Conservation (phyloP, 2,329 filamentous ascomycete genomes). For the Fusarium chuoi region DNA sequence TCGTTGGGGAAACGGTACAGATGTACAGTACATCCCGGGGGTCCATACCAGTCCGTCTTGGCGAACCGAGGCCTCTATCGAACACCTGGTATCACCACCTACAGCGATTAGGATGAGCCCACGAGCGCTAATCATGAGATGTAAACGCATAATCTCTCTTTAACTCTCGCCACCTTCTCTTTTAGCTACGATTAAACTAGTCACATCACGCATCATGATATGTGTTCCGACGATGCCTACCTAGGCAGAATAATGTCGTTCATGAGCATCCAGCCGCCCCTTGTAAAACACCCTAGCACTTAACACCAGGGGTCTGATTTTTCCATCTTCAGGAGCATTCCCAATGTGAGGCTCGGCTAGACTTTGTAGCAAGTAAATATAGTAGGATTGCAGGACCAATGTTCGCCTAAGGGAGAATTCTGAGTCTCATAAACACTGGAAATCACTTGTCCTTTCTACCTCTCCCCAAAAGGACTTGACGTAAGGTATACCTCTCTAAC, state of each 20-base stretch:
- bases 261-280: conserved; percentile 24
- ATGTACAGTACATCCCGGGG: background rate
- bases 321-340: conserved; percentile 10
- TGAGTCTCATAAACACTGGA: conserved; percentile 48
- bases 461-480: conserved; percentile 23
- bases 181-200: background rate
- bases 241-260: background rate
- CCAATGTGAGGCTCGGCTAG: background rate
- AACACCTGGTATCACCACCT: conserved; percentile 33
- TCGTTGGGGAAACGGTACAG: conserved; percentile 43
- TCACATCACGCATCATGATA: conserved; percentile 10
- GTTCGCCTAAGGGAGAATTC: conserved; percentile 51
- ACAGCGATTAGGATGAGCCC: conserved; percentile 1
- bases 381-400: conserved; percentile 49
- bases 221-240: background rate
- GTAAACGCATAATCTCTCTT: background rate
- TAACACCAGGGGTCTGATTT: conserved; percentile 18
- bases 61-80: conserved; percentile 18
- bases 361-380: conserved; percentile 27
- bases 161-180: background rate
- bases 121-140: conserved; percentile 5
- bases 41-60: conserved; percentile 24
- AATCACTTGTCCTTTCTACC: conserved; percentile 34
- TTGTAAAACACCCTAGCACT: conserved; percentile 19
- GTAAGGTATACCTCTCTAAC: conserved; percentile 37